Conservation (phyloP, 2,329 filamentous ascomycete species). For the Cercospora janseana region DNA sequence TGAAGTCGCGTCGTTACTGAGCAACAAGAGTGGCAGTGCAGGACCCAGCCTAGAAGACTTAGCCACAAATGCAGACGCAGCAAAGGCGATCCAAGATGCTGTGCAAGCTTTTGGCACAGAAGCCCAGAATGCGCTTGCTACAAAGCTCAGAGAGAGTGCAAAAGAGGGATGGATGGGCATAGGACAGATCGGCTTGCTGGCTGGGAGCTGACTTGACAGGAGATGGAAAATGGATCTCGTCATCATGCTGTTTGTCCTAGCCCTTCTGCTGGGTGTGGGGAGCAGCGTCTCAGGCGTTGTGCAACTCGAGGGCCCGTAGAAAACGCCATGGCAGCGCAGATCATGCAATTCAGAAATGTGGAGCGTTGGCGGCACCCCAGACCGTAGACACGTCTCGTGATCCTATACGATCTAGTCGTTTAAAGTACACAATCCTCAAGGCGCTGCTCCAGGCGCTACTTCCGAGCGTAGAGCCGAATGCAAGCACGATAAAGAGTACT, state of each 20-base stretch:
- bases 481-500: no score
- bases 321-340: no score
- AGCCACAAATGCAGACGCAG: slow-evolving; percentile 11
- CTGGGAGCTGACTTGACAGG: slow-evolving; percentile 10
- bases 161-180: slow-evolving; percentile 36
- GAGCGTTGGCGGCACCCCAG: no score
- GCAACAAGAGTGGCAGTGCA: slow-evolving; percentile 24
- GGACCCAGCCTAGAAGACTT: slow-evolving; percentile 36
- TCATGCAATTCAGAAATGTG: no score
- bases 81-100: slow-evolving; percentile 19
- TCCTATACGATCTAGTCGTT: no score
- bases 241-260: not conserved
- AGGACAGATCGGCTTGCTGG: slow-evolving; percentile 19
- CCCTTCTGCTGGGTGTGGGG: not conserved
- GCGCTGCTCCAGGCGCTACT: no score
- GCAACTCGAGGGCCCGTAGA: no score
- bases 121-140: slow-evolving; percentile 23
- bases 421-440: no score
- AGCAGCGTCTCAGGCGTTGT: no score
- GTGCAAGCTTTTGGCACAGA: slow-evolving; percentile 19
- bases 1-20: slow-evolving; percentile 16
- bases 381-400: no score
- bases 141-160: slow-evolving; percentile 26
- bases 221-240: not conserved
- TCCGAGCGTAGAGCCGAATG: no score